Base-by-base conservation (phyloP, 2,329 filamentous ascomycete genomes). In the Tricladium varicosporioides region DNA sequence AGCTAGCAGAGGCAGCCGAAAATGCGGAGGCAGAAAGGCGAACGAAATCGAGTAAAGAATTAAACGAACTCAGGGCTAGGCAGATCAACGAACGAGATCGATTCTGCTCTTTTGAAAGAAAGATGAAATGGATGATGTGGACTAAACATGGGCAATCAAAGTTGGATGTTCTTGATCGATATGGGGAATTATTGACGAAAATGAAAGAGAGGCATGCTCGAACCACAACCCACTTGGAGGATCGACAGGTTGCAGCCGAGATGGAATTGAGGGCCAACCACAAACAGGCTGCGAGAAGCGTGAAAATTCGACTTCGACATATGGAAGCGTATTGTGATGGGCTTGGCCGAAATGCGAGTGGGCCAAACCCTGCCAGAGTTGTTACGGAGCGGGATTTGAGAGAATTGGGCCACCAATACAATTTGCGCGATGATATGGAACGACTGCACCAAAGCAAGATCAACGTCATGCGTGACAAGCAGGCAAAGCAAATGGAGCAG, bases 261-360 rank as follows among this genome's bases (percentile, higher is more conserved):
- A 80, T 85, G 73, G 83, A 86, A 60, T 71, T 86, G 18, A 75
- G 80, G 10, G 68, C 73, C 4, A 76, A 75, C 0, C 70, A 86
- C 14, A 80, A 85, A 52, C 80, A 83, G 62, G 79, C 79, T 53
- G 82, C 84, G 66, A 75, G 76, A 57, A 83, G 80, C 61, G 76
- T 86, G 40, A 75, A 74, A 32, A 80, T 84, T 40, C 78, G 83
- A 13, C 72, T 87, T n/a, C 80, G 79, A 65, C 80, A 87, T 62
- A 87, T 87, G 84, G 83, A 87, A 63, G 83, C 82, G 5, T 87
- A 87, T 67, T 86, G 83, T 64, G 77, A 83, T 58, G 78, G 78
- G 3, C 70, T 81, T 1, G 80, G 79, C 3, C 74, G 74, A 32
- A 74, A 69, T 19, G 69, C 72, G 1, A 71, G 65, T 33, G 63